Percentiles rank a stretch among this genome's conserved stretches.
phyloP scores from a whole-genome alignment of 2,329 filamentous ascomycete genomes.

The Beauveria caledonica region DNA sequence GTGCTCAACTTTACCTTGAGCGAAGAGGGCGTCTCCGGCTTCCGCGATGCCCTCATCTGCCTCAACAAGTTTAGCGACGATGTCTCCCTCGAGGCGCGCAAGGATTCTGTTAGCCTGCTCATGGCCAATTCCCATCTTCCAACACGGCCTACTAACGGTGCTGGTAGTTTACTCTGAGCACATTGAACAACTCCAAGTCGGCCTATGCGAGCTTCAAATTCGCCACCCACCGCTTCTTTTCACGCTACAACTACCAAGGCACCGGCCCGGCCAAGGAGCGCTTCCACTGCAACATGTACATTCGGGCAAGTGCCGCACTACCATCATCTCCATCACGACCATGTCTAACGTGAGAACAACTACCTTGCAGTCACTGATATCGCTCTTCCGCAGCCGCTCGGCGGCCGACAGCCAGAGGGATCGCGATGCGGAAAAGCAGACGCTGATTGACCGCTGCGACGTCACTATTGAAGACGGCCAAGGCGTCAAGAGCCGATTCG shows the following conservation, averaged over 20 bases:
- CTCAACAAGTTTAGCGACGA: conserved; percentile 73
- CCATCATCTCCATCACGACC: not conserved
- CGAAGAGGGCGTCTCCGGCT: conserved; percentile 60
- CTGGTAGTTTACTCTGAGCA: conserved; percentile 59
- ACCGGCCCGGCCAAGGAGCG: conserved; percentile 42
- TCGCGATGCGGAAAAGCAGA: conserved; percentile 52
- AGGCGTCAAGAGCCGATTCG: conserved; percentile 63
- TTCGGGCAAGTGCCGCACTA: conserved; percentile 42
- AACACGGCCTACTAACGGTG: not conserved
- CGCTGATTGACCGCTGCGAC: conserved; percentile 65
- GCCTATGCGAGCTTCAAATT: conserved; percentile 69
- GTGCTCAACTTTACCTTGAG: conserved; percentile 65
- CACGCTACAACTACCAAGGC: conserved; percentile 59
- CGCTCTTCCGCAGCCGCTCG: conserved; percentile 62
- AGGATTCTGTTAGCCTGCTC: conserved; percentile 47
- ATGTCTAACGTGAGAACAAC: not conserved
- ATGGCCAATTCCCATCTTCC: not conserved
- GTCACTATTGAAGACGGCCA: conserved; percentile 64
- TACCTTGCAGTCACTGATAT: conserved; percentile 50
- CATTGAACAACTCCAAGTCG: conserved; percentile 72
- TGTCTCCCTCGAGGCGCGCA: conserved; percentile 64
- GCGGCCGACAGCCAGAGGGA: conserved; percentile 45
- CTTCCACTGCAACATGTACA: conserved; percentile 70
- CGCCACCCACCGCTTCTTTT: conserved; percentile 60
- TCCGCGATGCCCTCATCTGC: conserved; percentile 68